Conservation (phyloP, 2,329 filamentous ascomycete species). For the Teratosphaeria epicoccoides region DNA sequence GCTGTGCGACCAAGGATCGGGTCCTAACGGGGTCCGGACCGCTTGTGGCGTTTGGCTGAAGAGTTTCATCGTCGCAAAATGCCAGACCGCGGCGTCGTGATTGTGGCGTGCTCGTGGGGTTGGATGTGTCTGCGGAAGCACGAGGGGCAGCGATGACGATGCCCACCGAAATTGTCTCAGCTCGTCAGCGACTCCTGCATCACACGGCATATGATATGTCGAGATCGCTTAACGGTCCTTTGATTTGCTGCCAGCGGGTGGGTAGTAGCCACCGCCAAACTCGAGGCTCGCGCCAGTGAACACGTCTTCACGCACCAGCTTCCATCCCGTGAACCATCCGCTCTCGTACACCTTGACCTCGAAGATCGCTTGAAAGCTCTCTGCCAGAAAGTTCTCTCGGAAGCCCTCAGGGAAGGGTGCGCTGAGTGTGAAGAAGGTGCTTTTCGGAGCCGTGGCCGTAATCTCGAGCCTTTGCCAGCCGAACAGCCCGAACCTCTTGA, state of each 20-base stretch:
- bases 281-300: slow-evolving; percentile 38
- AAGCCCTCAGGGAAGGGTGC: slow-evolving; percentile 39
- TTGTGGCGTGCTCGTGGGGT: too few relatives aligned
- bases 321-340: slow-evolving; percentile 32
- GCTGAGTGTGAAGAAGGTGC: slow-evolving; percentile 36
- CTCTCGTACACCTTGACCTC: slow-evolving; percentile 33
- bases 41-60: too few relatives aligned
- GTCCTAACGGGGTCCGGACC: too few relatives aligned
- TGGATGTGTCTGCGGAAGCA: too few relatives aligned
- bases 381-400: slow-evolving; percentile 32
- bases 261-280: slow-evolving; percentile 40
- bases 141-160: neutral
- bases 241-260: slow-evolving; percentile 29
- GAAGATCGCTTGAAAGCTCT: slow-evolving; percentile 39
- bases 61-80: too few relatives aligned
- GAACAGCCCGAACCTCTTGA: slow-evolving; percentile 26
- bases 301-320: slow-evolving; percentile 27
- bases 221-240: slow-evolving; percentile 22
- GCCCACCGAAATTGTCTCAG: neutral
- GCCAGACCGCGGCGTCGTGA: too few relatives aligned
- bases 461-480: slow-evolving; percentile 29
- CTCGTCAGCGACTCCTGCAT: neutral
- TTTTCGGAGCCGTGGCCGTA: slow-evolving; percentile 30
- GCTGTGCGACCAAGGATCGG: too few relatives aligned
- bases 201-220: neutral